Percentiles rank a stretch among this genome's conserved stretches.
phyloP scores from a whole-genome alignment of 169 alveolate genomes.

The Eimeria falciformis region DNA sequence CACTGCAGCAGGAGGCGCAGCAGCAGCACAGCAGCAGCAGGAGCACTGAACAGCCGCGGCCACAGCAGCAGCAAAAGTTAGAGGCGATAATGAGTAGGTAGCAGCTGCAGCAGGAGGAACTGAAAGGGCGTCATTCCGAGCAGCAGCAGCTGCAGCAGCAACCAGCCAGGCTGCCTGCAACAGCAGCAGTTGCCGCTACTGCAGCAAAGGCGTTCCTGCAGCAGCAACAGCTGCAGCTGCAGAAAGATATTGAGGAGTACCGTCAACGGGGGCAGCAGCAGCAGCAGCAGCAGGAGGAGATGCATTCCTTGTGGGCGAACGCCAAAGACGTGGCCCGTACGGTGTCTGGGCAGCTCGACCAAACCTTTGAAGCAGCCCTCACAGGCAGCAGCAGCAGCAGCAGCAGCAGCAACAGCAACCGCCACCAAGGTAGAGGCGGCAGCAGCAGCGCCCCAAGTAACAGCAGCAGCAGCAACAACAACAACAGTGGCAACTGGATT shows the following conservation, averaged over 20 bases:
- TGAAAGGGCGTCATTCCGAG: not conserved
- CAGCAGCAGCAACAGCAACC: not conserved
- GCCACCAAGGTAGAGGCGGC: not conserved
- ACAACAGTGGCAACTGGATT: slow-evolving; percentile 4
- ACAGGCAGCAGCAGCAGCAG: slow-evolving; percentile 19
- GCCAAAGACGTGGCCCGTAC: slow-evolving; percentile 20
- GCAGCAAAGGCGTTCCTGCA: not conserved
- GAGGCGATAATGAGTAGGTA: not conserved
- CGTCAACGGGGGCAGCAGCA: not conserved
- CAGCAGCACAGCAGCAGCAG: slow-evolving; percentile 12
- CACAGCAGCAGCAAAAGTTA: not conserved
- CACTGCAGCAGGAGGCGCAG: not conserved
- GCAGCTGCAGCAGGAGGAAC: not conserved
- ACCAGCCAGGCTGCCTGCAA: not conserved
- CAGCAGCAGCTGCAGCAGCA: slow-evolving; percentile 9
- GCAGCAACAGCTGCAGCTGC: not conserved
- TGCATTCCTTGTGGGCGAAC: not conserved
- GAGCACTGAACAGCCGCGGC: not conserved
- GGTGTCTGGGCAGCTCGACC: slow-evolving; percentile 10
- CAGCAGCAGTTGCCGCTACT: not conserved
- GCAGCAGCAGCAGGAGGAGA: not conserved
- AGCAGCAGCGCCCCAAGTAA: not conserved
- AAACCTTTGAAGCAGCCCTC: slow-evolving; percentile 12
- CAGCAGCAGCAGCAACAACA: slow-evolving; percentile 26
- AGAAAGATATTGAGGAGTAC: no score